phyloP scores from a whole-genome alignment of 768 basidiomycete species.

The Leucocoprinus leucothites region DNA sequence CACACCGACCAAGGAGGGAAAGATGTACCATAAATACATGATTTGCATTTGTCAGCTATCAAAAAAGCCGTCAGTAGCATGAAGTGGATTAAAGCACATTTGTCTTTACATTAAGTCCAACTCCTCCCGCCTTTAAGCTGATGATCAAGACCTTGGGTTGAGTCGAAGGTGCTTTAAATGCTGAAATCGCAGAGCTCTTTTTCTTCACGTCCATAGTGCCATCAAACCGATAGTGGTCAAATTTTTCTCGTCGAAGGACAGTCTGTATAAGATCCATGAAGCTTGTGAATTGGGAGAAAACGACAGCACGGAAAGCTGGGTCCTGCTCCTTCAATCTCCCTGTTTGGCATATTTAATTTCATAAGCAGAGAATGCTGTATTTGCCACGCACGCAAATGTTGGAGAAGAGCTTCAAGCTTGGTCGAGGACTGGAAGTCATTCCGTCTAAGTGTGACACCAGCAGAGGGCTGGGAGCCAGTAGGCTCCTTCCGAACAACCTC shows the following conservation, averaged over 20 bases:
- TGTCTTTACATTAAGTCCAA: conserved; percentile 73
- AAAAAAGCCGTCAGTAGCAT: conserved; percentile 7
- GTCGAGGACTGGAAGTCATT: conserved; percentile 90
- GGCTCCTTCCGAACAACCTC: conserved; percentile 50
- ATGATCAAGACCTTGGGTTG: conserved; percentile 76
- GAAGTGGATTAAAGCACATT: neutral
- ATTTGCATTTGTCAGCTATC: conserved; percentile 73
- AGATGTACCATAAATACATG: conserved; percentile 77
- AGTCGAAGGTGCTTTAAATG: conserved; percentile 68
- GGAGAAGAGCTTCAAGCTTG: conserved; percentile 81
- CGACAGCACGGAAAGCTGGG: conserved; percentile 76
- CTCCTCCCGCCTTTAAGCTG: conserved; percentile 88
- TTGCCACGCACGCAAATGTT: conserved; percentile 57
- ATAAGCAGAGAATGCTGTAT: neutral
- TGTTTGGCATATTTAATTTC: conserved; percentile 19
- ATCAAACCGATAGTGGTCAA: conserved; percentile 81
- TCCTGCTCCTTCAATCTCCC: conserved; percentile 67
- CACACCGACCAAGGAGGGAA: neutral
- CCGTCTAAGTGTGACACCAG: conserved; percentile 57
- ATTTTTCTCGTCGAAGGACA: conserved; percentile 63
- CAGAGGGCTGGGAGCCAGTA: conserved; percentile 30
- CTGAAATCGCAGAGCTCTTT: conserved; percentile 67
- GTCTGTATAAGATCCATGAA: conserved; percentile 82
- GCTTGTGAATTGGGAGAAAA: conserved; percentile 89
- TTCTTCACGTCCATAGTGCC: conserved; percentile 90